phyloP scores from a whole-genome alignment of 305 asterid genomes.

The Fraxinus paxiana region DNA sequence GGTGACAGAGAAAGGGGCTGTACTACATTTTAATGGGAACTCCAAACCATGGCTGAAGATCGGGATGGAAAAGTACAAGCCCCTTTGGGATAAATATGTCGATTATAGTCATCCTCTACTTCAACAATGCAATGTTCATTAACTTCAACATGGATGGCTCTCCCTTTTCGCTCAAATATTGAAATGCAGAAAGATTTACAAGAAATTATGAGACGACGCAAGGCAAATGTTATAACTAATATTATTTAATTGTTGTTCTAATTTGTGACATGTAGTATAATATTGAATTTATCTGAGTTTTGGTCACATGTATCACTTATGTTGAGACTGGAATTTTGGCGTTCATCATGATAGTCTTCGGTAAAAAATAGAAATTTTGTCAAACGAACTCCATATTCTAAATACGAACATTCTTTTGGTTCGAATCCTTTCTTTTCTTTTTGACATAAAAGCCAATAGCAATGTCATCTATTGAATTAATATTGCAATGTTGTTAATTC shows the following conservation, averaged over 20 bases:
- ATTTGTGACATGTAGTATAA: conserved; percentile 33
- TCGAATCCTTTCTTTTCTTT: background rate
- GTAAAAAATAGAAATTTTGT: no score
- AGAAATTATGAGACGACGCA: conserved; percentile 13
- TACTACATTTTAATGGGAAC: conserved; percentile 75
- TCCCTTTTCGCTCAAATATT: conserved; percentile 14
- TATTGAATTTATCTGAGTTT: conserved; percentile 19
- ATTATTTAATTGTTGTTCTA: conserved; percentile 14
- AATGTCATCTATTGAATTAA: background rate
- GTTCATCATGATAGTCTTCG: no score
- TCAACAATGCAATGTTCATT: conserved; percentile 63
- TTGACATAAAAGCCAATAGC: background rate
- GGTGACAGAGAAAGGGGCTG: conserved; percentile 74
- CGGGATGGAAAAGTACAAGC: conserved; percentile 66
- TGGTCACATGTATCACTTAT: background rate
- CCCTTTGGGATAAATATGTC: conserved; percentile 63
- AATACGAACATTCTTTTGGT: background rate
- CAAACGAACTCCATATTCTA: background rate
- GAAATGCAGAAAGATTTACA: conserved; percentile 26
- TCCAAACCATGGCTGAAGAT: conserved; percentile 81
- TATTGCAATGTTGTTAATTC: background rate
- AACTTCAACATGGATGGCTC: background rate
- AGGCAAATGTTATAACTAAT: conserved; percentile 22
- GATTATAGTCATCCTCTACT: conserved; percentile 58
- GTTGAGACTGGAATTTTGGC: background rate